Evolutionary conservation across 2,329 filamentous ascomycete species (phyloP).

Genomic region (Dendryphion nanum): DNA sequence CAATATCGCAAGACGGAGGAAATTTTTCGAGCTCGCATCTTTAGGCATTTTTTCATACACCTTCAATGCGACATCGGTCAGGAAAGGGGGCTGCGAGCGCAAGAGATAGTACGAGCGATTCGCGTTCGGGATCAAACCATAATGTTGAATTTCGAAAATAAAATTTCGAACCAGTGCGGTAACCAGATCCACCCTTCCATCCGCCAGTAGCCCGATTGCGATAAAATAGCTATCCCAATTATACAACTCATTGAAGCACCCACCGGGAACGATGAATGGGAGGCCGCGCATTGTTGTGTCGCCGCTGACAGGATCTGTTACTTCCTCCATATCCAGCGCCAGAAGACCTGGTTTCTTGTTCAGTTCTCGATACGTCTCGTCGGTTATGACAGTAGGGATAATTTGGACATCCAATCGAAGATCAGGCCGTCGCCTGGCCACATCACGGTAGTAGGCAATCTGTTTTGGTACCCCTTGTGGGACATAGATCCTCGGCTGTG

Average conservation of each 20-base stretch:
- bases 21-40: slow-evolving; percentile 72
- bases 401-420: slow-evolving; percentile 79
- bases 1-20: slow-evolving; percentile 71
- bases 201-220: slow-evolving; percentile 79
- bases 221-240: slow-evolving; percentile 99
- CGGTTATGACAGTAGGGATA: slow-evolving; percentile 68
- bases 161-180: slow-evolving; percentile 93
- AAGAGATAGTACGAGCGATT: slow-evolving; percentile 89
- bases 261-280: slow-evolving; percentile 89
- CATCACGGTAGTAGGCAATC: slow-evolving; percentile 70
- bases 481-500: slow-evolving; percentile 82
- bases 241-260: slow-evolving; percentile 92
- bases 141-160: slow-evolving; percentile 93
- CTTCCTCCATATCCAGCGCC: slow-evolving; percentile 78
- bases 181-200: slow-evolving; percentile 76
- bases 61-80: slow-evolving; percentile 90
- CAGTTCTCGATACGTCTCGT: slow-evolving; percentile 72
- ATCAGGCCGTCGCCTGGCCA: slow-evolving; percentile 73
- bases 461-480: slow-evolving; percentile 80
- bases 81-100: slow-evolving; percentile 86
- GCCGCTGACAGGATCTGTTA: slow-evolving; percentile 61
- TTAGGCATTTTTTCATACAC: slow-evolving; percentile 88
- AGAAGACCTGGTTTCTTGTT: slow-evolving; percentile 82
- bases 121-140: slow-evolving; percentile 92
- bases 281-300: slow-evolving; percentile 69